phyloP scores from a whole-genome alignment of 176 grass and related monocot species.

The Oryza officinalis region DNA sequence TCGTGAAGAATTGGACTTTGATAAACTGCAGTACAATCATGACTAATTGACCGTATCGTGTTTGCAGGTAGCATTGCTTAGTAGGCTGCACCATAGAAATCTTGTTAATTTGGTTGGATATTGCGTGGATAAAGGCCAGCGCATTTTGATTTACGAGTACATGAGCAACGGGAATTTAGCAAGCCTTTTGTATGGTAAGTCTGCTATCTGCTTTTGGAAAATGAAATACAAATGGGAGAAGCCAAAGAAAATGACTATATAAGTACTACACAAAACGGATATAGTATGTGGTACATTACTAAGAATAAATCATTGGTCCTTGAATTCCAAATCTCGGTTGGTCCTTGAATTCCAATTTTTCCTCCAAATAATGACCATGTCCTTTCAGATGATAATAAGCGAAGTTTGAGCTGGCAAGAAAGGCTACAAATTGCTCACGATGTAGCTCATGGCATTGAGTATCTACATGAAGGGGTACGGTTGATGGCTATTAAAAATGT shows the following conservation, averaged over 20 bases:
- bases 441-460: conserved; percentile 93
- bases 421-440: conserved; percentile 90
- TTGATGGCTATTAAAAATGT: conserved; percentile 29
- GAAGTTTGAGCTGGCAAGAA: conserved; percentile 81
- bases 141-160: conserved; percentile 92
- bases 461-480: conserved; percentile 96
- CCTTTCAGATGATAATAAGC: conserved; percentile 70
- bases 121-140: conserved; percentile 83
- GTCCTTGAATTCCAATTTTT: background rate
- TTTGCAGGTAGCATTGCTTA: conserved; percentile 87
- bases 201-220: conserved; percentile 8
- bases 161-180: conserved; percentile 97
- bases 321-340: background rate
- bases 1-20: conserved; percentile 4
- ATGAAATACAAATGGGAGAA: background rate
- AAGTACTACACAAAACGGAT: background rate
- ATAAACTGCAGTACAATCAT: conserved; percentile 27
- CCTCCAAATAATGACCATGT: conserved; percentile 16
- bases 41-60: background rate
- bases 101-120: conserved; percentile 99
- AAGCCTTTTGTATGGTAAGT: conserved; percentile 83
- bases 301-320: background rate
- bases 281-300: background rate
- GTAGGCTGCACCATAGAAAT: conserved; percentile 97
- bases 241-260: background rate